phyloP scores from a whole-genome alignment of 73 alveolate species.

The Paramecium octaurelia region DNA sequence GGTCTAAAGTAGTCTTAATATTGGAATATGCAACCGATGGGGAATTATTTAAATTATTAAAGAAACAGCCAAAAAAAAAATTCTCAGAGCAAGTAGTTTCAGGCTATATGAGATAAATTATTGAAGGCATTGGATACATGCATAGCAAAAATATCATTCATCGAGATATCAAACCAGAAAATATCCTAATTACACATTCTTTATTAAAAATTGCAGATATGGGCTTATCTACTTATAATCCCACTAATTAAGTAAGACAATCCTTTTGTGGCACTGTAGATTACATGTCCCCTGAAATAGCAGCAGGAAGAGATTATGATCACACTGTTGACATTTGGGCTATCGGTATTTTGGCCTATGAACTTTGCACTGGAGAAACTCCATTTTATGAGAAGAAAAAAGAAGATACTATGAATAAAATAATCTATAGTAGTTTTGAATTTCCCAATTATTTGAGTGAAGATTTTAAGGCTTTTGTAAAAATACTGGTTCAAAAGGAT shows the following conservation, averaged over 20 bases:
- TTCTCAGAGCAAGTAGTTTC: conserved; percentile 60
- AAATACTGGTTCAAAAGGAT: background rate
- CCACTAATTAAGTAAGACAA: conserved; percentile 69
- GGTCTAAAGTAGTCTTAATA: conserved; percentile 85
- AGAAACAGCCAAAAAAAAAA: conserved; percentile 53
- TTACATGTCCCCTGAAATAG: conserved; percentile 94
- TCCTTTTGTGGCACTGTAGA: conserved; percentile 96
- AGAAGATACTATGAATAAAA: conserved; percentile 42
- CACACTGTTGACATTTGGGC: conserved; percentile 93
- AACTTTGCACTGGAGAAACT: conserved; percentile 64
- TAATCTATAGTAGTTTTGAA: conserved; percentile 25
- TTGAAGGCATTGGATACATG: conserved; percentile 63
- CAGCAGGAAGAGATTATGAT: conserved; percentile 82
- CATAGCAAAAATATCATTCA: conserved; percentile 68
- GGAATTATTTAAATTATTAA: conserved; percentile 80
- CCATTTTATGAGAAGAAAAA: conserved; percentile 61
- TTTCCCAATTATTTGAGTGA: conserved; percentile 29
- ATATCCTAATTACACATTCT: conserved; percentile 55
- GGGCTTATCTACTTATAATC: conserved; percentile 56
- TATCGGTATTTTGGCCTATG: conserved; percentile 74
- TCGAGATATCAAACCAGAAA: conserved; percentile 76
- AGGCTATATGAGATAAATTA: conserved; percentile 57
- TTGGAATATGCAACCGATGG: conserved; percentile 96
- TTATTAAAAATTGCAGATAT: conserved; percentile 50
- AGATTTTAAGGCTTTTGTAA: conserved; percentile 5